phyloP scores from a whole-genome alignment of 139 green algal genomes.

The Chlorella vulgaris region DNA sequence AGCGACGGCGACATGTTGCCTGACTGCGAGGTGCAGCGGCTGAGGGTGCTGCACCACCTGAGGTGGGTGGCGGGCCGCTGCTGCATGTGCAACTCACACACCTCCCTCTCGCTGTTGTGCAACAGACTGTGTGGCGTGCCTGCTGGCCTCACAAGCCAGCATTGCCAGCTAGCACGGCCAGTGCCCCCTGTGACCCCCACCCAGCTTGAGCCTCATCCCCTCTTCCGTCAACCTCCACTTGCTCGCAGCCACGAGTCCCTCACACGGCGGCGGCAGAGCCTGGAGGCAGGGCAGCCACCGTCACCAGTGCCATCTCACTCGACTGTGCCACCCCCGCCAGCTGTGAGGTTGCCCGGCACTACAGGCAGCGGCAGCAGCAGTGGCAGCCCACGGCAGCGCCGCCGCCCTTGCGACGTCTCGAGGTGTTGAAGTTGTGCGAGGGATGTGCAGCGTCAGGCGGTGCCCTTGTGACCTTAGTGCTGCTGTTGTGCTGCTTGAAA shows the following conservation, averaged over 20 bases:
- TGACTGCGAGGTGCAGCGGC: not conserved
- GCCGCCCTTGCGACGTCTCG: too few species aligned
- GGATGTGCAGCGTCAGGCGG: too few species aligned
- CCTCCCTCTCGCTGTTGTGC: not conserved
- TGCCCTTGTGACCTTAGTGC: too few species aligned
- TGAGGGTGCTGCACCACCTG: constrained; percentile 22
- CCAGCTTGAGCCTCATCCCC: too few species aligned
- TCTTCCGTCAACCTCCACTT: too few species aligned
- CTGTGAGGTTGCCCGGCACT: too few species aligned
- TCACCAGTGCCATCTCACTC: not conserved
- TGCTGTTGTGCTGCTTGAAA: too few species aligned
- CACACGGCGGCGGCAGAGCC: not conserved
- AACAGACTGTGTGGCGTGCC: too few species aligned
- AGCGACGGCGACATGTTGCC: not conserved
- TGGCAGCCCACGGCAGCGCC: too few species aligned
- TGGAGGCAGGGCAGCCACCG: not conserved
- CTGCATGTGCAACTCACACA: not conserved
- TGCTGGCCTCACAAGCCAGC: not conserved
- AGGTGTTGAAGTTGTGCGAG: too few species aligned
- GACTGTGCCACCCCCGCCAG: too few species aligned
- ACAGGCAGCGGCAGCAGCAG: too few species aligned
- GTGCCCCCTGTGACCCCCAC: not conserved
- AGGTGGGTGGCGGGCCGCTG: not conserved
- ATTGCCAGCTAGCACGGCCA: not conserved
- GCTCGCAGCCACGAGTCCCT: not conserved